Conservation (phyloP, 192 early-diverging fungal genomes). For the Entophlyctis helioformis region DNA sequence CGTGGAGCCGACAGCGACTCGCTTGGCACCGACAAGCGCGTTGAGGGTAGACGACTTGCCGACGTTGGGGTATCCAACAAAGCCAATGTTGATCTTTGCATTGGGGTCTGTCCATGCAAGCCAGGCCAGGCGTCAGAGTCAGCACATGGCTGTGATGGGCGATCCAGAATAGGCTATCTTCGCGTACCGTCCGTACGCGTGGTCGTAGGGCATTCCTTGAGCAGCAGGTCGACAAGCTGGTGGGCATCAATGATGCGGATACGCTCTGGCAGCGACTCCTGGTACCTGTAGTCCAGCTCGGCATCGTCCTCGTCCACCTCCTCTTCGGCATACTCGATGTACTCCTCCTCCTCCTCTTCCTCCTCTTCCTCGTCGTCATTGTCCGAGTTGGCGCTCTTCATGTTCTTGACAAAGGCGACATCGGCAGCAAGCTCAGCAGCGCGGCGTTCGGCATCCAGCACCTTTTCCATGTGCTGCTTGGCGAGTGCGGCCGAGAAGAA, state of each 20-base stretch:
- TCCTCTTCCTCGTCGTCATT: constrained; percentile 11
- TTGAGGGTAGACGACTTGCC: constrained; percentile 99
- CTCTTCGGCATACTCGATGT: constrained; percentile 4
- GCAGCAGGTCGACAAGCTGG: constrained; percentile 58
- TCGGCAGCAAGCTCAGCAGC: neutral
- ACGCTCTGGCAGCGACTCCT: constrained; percentile 23
- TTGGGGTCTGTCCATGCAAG: neutral
- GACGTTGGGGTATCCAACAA: constrained; percentile 99
- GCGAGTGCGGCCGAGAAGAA: constrained; percentile 93
- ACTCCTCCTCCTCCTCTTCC: constrained; percentile 14
- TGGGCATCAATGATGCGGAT: constrained; percentile 51
- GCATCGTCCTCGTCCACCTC: constrained; percentile 6
- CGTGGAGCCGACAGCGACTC: constrained; percentile 89
- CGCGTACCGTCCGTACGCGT: constrained; percentile 4
- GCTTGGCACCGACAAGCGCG: constrained; percentile 85
- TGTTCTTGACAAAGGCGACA: neutral
- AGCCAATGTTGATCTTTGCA: constrained; percentile 70
- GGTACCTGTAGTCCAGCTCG: neutral
- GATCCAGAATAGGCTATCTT: neutral
- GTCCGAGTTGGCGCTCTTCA: neutral
- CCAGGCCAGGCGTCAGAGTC: no score
- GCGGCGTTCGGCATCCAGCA: constrained; percentile 20
- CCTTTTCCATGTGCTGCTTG: constrained; percentile 64
- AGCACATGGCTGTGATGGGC: no score
- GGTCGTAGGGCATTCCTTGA: constrained; percentile 38